A percentile compares a stretch with the other conserved stretches of the same genome.
Conservation (phyloP, 257 asterid species). For the Forsythia viridissima region DNA sequence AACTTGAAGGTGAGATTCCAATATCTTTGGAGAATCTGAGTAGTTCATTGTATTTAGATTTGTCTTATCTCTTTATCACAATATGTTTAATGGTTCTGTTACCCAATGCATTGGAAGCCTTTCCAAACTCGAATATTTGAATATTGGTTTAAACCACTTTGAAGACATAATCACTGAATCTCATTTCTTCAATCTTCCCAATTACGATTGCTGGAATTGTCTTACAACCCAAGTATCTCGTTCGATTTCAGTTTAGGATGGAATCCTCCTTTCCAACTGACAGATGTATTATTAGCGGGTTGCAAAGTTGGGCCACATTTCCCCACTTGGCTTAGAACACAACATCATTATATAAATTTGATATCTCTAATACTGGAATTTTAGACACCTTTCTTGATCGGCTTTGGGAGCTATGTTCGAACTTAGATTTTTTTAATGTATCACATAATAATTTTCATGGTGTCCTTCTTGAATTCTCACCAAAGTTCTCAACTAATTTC, state of each 20-base stretch:
- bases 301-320: conserved; percentile 30
- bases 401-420: conserved; percentile 27
- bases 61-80: neutral
- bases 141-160: conserved; percentile 8
- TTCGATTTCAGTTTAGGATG: conserved; percentile 23
- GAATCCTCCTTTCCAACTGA: conserved; percentile 28
- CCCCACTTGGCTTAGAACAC: conserved; percentile 34
- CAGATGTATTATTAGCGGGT: neutral
- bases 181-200: conserved; percentile 25
- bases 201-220: conserved; percentile 14
- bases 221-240: conserved; percentile 18
- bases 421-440: neutral
- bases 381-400: conserved; percentile 22
- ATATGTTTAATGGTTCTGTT: conserved; percentile 18
- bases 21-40: neutral
- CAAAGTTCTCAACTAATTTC: neutral
- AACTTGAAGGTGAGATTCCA: neutral
- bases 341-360: conserved; percentile 6
- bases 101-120: conserved; percentile 24
- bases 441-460: conserved; percentile 28
- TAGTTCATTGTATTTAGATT: neutral
- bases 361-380: conserved; percentile 23
- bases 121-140: conserved; percentile 11
- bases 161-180: conserved; percentile 23
- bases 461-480: conserved; percentile 19